Conservation (phyloP, 2,329 filamentous ascomycete genomes). For the Neopestalotiopsis sp. region DNA sequence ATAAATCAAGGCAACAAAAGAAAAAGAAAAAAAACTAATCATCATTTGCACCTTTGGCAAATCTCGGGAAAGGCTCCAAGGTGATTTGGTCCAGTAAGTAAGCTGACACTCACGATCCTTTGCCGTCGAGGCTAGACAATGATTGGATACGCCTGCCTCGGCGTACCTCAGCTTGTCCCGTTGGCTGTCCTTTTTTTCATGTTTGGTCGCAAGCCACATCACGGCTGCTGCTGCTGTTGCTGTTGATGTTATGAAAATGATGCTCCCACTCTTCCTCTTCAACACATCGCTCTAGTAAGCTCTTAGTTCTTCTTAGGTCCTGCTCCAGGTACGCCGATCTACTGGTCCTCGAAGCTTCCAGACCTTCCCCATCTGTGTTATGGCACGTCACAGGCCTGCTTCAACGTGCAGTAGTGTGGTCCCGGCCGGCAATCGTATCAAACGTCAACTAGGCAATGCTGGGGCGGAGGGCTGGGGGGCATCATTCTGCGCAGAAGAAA, state of each 20-base stretch:
- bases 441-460: slow-evolving; percentile 24
- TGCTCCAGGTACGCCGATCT: background rate
- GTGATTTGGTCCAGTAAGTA: background rate
- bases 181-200: background rate
- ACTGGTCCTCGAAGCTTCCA: slow-evolving; percentile 19
- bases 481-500: slow-evolving; percentile 17
- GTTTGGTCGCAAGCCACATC: background rate
- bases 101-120: background rate
- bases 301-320: no score
- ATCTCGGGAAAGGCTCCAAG: no score
- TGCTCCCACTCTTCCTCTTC: no score
- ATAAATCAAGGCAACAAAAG: background rate
- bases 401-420: slow-evolving; percentile 27
- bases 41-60: background rate
- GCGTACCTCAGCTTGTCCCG: background rate
- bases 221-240: background rate
- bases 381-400: slow-evolving; percentile 36
- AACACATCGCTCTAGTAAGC: no score
- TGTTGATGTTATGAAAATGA: background rate
- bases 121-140: background rate
- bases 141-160: background rate
- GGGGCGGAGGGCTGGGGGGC: slow-evolving; percentile 21
- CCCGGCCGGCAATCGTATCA: slow-evolving; percentile 29
- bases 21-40: background rate
- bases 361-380: slow-evolving; percentile 33